phyloP scores from a whole-genome alignment of 805 yeast species.

The Metschnikowia lunata region DNA sequence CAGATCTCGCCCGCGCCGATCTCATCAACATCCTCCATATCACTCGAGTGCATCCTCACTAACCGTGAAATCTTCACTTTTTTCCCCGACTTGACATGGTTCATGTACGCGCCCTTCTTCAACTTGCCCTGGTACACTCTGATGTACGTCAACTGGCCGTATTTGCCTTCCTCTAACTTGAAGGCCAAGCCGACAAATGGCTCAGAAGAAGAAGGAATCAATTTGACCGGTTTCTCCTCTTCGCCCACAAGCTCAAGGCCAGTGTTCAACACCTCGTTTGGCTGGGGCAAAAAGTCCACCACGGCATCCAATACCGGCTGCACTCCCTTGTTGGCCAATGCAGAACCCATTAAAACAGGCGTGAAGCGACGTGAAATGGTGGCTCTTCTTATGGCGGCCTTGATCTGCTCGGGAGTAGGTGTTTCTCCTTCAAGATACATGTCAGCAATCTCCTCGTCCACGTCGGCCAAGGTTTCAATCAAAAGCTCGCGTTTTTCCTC shows the following conservation, averaged over 20 bases:
- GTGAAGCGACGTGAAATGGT: constrained; percentile 95
- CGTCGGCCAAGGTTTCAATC: constrained; percentile 95
- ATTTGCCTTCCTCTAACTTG: constrained; percentile 96
- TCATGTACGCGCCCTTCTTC: constrained; percentile 84
- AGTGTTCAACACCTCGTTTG: constrained; percentile 85
- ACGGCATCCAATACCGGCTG: constrained; percentile 96
- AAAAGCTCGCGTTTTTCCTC: constrained; percentile 83
- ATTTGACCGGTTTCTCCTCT: constrained; percentile 52
- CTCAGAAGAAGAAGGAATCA: constrained; percentile 65
- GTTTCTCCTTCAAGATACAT: constrained; percentile 83
- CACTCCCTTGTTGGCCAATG: constrained; percentile 92
- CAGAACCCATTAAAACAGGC: constrained; percentile 99
- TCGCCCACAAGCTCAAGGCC: constrained; percentile 77
- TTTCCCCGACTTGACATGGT: constrained; percentile 88
- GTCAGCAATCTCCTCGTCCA: constrained; percentile 96
- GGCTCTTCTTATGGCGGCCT: constrained; percentile 86
- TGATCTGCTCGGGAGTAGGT: constrained; percentile 80
- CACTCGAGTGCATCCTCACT: constrained; percentile 98
- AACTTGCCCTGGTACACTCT: constrained; percentile 96
- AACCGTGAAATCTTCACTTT: constrained; percentile 88
- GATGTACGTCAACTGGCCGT: constrained; percentile 94
- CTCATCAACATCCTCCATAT: constrained; percentile 97
- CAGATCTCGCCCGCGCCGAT: constrained; percentile 98
- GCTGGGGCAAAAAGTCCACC: constrained; percentile 92
- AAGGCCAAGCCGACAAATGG: constrained; percentile 98